Conservation (phyloP, 345 rosid species). For the Ricinus communis region DNA sequence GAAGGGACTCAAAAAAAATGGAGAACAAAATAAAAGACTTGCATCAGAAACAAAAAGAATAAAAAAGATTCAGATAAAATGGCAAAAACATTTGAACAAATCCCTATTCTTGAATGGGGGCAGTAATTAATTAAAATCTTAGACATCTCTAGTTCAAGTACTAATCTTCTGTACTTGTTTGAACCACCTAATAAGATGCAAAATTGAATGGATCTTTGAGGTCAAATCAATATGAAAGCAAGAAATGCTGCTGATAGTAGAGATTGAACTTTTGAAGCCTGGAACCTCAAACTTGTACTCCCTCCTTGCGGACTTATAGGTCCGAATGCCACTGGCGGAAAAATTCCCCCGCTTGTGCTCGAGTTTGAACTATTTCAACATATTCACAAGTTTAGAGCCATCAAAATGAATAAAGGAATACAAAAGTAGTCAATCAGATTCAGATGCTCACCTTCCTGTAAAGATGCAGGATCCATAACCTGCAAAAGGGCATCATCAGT, state of each 20-base stretch:
- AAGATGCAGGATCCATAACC: conserved; percentile 71
- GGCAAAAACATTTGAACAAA: not conserved
- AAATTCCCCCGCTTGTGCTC: conserved; percentile 32
- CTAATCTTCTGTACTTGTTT: not conserved
- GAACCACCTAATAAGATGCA: conserved; percentile 7
- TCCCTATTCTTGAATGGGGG: not conserved
- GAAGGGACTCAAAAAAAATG: not conserved
- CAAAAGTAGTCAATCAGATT: not conserved
- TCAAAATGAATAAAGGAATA: not conserved
- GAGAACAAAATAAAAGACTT: not conserved
- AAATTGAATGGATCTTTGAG: not conserved
- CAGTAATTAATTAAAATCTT: not conserved
- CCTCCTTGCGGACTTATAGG: conserved; percentile 46
- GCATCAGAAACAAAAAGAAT: not conserved
- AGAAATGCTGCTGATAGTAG: conserved; percentile 36
- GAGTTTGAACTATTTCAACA: conserved; percentile 50
- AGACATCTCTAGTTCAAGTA: not conserved
- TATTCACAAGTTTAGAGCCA: conserved; percentile 9
- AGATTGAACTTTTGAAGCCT: conserved; percentile 27
- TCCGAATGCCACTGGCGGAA: conserved; percentile 58
- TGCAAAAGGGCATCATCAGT: conserved; percentile 30
- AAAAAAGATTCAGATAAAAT: not conserved
- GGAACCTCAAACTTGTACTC: conserved; percentile 25
- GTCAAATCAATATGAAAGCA: conserved; percentile 29
- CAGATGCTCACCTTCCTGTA: conserved; percentile 69